Evolutionary conservation across 768 basidiomycete genomes (phyloP).

Genomic region (Tricholoma bakamatsutake): DNA sequence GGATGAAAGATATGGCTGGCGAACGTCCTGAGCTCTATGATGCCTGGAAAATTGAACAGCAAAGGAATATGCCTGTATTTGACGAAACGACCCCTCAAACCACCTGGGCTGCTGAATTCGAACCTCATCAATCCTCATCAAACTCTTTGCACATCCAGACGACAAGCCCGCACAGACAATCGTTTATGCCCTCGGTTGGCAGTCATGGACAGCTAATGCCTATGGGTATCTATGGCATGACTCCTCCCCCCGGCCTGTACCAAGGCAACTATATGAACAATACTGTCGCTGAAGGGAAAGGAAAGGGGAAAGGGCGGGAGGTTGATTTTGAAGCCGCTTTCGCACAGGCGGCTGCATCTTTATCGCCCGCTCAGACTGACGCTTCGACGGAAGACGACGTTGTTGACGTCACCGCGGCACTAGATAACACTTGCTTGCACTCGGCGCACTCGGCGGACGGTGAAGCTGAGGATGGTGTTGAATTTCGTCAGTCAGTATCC

Average conservation of each 20-base stretch:
- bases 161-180: slow-evolving; percentile 36
- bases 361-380: slow-evolving; percentile 34
- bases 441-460: slow-evolving; percentile 19
- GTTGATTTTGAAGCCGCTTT: slow-evolving; percentile 86
- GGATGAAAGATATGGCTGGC: slow-evolving; percentile 16
- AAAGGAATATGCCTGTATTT: slow-evolving; percentile 33
- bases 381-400: slow-evolving; percentile 52
- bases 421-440: slow-evolving; percentile 36
- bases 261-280: slow-evolving; percentile 22
- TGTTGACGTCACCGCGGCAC: slow-evolving; percentile 31
- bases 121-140: slow-evolving; percentile 9
- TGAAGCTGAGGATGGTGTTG: slow-evolving; percentile 22
- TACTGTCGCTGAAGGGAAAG: slow-evolving; percentile 34
- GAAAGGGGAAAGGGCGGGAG: slow-evolving; percentile 76
- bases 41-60: slow-evolving; percentile 49
- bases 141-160: background rate
- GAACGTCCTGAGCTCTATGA: slow-evolving; percentile 36
- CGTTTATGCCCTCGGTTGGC: slow-evolving; percentile 29
- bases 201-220: slow-evolving; percentile 34
- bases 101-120: slow-evolving; percentile 60
- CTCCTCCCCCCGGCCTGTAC: slow-evolving; percentile 25
- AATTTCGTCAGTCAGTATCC: slow-evolving; percentile 49
- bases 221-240: slow-evolving; percentile 32
- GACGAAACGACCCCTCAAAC: slow-evolving; percentile 26
- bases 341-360: slow-evolving; percentile 54